A percentile compares a stretch with the other conserved stretches of the same genome.
Evolutionary conservation across 1,284 basidiomycete genomes (phyloP).

Genomic region (Cronartium quercuum): DNA sequence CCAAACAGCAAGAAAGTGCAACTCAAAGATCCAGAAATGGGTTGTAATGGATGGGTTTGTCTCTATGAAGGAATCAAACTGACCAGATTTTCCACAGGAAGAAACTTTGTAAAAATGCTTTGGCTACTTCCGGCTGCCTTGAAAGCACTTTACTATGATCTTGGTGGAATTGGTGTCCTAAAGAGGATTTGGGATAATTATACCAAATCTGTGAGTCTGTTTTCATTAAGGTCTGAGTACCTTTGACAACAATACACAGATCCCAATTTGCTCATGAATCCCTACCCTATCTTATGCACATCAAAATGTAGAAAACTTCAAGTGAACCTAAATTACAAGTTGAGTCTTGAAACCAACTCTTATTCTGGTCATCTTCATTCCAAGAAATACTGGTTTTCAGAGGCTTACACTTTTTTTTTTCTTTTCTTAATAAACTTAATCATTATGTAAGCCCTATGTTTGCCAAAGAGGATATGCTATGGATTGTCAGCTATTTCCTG

Average conservation of each 20-base stretch:
- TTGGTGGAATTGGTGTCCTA: background rate
- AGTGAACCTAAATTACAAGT: slow-evolving; percentile 4
- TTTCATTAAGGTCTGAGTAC: background rate
- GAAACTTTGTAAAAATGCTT: no score
- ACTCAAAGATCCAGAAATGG: background rate
- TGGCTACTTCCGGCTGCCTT: background rate
- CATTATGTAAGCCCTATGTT: background rate
- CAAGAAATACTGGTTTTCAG: background rate
- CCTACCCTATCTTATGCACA: background rate
- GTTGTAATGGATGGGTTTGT: no score
- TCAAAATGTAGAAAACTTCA: background rate
- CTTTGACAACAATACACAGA: background rate
- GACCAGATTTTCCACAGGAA: no score
- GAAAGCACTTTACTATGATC: background rate
- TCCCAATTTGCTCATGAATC: background rate
- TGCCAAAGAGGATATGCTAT: background rate
- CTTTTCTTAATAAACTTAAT: background rate
- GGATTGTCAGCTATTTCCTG: background rate
- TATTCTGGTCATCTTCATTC: background rate
- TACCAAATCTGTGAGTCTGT: background rate
- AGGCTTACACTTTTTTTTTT: background rate
- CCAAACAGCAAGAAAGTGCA: background rate
- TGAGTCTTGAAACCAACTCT: background rate
- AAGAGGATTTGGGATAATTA: background rate
- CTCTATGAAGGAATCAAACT: no score